These are phyloP conservation scores for Paratinospora sagittata DNA, from an alignment of 164 flowering plant species.

Conservation along the genomic window DNA sequence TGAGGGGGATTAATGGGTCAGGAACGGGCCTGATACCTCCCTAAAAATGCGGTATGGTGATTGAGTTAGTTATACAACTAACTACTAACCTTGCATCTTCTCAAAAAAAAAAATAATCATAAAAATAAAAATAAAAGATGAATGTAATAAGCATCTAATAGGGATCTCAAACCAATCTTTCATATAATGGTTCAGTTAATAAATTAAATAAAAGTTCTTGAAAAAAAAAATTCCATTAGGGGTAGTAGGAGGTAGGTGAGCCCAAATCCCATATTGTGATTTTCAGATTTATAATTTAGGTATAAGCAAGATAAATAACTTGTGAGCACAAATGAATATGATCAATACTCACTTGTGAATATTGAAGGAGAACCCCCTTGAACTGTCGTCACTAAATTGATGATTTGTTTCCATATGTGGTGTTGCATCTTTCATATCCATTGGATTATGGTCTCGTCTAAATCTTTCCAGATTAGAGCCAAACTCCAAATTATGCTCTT, in stretches of 20 bases:
- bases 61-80: too few relatives aligned
- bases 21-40: too few relatives aligned
- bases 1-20: too few relatives aligned
- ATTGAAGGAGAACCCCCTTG: conserved; percentile 10
- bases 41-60: too few relatives aligned
- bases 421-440: conserved; percentile 18
- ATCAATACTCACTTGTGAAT: conserved; percentile 18
- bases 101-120: too few relatives aligned
- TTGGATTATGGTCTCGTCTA: conserved; percentile 20
- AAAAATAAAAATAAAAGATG: too few relatives aligned
- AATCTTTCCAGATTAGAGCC: conserved; percentile 27
- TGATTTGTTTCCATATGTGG: conserved; percentile 21
- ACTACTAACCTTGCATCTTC: too few relatives aligned
- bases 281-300: conserved; percentile 7
- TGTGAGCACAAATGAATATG: background rate
- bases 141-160: too few relatives aligned
- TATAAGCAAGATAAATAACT: background rate
- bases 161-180: too few relatives aligned
- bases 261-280: background rate
- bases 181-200: too few relatives aligned
- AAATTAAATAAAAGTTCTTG: too few relatives aligned
- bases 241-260: background rate
- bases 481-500: conserved; percentile 28
- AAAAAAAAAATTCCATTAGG: too few relatives aligned
- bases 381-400: conserved; percentile 11